Evolutionary conservation across 2,329 filamentous ascomycete species (phyloP).

Genomic region (Tetracladium maxilliforme): DNA sequence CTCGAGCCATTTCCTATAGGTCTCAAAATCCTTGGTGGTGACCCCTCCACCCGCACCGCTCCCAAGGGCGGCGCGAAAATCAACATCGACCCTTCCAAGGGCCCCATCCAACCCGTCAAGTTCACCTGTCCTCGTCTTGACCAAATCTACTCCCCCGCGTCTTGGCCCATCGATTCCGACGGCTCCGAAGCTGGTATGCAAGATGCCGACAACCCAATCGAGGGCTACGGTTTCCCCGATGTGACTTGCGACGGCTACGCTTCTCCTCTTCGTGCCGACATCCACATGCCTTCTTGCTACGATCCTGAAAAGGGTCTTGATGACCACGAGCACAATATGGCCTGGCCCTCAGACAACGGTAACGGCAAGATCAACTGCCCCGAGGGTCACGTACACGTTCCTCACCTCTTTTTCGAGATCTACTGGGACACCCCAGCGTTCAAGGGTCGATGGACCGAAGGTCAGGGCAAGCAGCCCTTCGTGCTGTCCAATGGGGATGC

Average conservation of each 20-base stretch:
- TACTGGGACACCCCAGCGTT: conserved; percentile 3
- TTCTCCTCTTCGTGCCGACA: background rate
- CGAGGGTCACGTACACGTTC: conserved; percentile 4
- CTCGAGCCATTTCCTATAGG: too few species aligned
- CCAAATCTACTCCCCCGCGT: conserved; percentile 29
- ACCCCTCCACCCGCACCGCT: conserved; percentile 2
- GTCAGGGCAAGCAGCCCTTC: too few species aligned
- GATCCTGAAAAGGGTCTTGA: background rate
- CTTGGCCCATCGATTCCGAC: conserved; percentile 39
- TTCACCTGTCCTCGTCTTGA: conserved; percentile 46
- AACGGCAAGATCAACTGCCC: conserved; percentile 8
- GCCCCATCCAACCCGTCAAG: conserved; percentile 36
- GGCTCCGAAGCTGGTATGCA: conserved; percentile 37
- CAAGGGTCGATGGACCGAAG: too few species aligned
- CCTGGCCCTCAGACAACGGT: conserved; percentile 4
- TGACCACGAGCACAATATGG: conserved; percentile 1
- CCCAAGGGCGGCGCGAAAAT: conserved; percentile 33
- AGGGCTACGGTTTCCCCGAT: conserved; percentile 15
- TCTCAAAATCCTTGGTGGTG: too few species aligned
- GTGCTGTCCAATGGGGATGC: too few species aligned
- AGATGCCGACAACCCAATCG: conserved; percentile 35
- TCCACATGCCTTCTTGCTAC: background rate
- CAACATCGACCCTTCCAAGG: conserved; percentile 35
- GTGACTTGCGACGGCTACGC: conserved; percentile 9
- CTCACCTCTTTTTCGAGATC: conserved; percentile 6